A percentile compares a stretch with the other conserved stretches of the same genome.
These are phyloP conservation scores for Raphanus raphanistrum DNA, from an alignment of 345 rosid species.

Conservation along the genomic window DNA sequence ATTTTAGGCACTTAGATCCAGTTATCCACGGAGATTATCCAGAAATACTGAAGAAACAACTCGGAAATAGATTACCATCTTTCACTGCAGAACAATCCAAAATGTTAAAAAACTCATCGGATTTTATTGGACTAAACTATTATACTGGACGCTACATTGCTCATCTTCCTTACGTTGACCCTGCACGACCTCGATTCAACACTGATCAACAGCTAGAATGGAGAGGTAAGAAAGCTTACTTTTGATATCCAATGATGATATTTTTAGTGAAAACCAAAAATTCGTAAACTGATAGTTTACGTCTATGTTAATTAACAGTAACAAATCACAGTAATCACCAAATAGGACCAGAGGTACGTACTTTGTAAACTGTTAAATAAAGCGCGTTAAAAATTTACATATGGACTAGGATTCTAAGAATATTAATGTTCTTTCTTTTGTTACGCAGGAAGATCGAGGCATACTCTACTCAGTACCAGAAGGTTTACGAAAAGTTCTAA, in stretches of 20 bases:
- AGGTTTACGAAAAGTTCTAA: conserved; percentile 26
- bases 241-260: not conserved
- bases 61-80: conserved; percentile 22
- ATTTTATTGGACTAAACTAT: conserved; percentile 33
- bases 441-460: conserved; percentile 6
- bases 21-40: conserved; percentile 33
- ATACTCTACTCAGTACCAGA: not conserved
- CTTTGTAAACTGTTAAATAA: not conserved
- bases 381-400: not conserved
- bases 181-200: conserved; percentile 16
- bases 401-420: not conserved
- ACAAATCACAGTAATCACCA: conserved; percentile 16
- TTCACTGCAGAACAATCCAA: conserved; percentile 34
- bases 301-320: conserved; percentile 11
- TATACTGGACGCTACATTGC: conserved; percentile 11
- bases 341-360: conserved; percentile 25
- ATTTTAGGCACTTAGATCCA: conserved; percentile 29
- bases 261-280: not conserved
- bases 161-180: conserved; percentile 16
- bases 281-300: not conserved
- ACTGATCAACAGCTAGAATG: conserved; percentile 25
- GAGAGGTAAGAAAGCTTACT: conserved; percentile 5
- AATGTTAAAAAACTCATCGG: conserved; percentile 29
- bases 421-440: not conserved
- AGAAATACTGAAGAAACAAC: conserved; percentile 10